These are phyloP conservation scores for Podospora bellae-mahoneyi DNA, from an alignment of 495 filamentous ascomycete species.

Conservation along the genomic window DNA sequence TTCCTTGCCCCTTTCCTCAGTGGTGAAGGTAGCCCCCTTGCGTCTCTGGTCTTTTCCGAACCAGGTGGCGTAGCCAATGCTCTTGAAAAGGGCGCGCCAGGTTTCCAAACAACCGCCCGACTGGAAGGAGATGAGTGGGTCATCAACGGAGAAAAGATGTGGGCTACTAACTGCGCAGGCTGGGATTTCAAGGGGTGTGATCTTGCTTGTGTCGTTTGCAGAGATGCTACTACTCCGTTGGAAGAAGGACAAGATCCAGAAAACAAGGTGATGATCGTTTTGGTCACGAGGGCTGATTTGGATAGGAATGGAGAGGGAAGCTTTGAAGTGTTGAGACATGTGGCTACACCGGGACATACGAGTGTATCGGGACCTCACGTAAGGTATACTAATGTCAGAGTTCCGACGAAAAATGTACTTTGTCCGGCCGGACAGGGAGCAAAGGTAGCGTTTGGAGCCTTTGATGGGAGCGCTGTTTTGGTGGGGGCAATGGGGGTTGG, in stretches of 20 bases:
- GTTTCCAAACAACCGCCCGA: slow-evolving; percentile 48
- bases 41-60: slow-evolving; percentile 49
- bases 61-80: slow-evolving; percentile 52
- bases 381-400: slow-evolving; percentile 45
- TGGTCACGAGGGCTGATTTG: slow-evolving; percentile 47
- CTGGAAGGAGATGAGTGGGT: slow-evolving; percentile 53
- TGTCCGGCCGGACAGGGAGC: slow-evolving; percentile 42
- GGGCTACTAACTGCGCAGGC: slow-evolving; percentile 54
- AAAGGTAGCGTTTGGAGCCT: slow-evolving; percentile 36
- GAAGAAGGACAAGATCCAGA: slow-evolving; percentile 29
- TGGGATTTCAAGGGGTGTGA: slow-evolving; percentile 54
- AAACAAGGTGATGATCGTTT: slow-evolving; percentile 45
- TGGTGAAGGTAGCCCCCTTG: slow-evolving; percentile 45
- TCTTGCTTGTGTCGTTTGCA: slow-evolving; percentile 53
- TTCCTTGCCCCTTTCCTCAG: slow-evolving; percentile 51
- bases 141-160: slow-evolving; percentile 56
- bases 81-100: slow-evolving; percentile 47
- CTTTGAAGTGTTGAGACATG: slow-evolving; percentile 44
- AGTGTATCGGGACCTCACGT: slow-evolving; percentile 47
- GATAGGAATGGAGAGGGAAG: slow-evolving; percentile 36
- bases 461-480: slow-evolving; percentile 45
- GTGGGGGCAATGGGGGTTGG: slow-evolving; percentile 54
- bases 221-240: slow-evolving; percentile 33
- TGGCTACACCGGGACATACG: slow-evolving; percentile 44
- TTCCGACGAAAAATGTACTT: slow-evolving; percentile 47